Evolutionary conservation across 129 eudicot genomes (phyloP), one percentile per base, ranked within the genome.

Genomic region (Centaurea solstitialis): DNA sequence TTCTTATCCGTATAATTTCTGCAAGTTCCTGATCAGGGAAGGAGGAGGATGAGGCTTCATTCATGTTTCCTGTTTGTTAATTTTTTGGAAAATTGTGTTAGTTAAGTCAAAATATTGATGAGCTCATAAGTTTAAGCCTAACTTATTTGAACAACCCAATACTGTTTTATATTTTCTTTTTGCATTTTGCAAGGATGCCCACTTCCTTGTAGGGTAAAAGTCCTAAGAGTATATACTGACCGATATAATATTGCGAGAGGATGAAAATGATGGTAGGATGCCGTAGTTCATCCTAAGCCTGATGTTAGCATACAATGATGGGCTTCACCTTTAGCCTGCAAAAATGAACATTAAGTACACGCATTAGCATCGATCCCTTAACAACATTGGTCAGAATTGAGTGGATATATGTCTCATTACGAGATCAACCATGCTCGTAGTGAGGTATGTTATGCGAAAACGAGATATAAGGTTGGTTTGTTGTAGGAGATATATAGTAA

Each of bases 41-140:
- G 50, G 64, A 68, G 33, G 85, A 81, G 10, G 86, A 86, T 21
- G 85, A 79, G 53, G 82, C 75, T 74, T 82, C 76, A 35, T 66
- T 75, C 85, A 81, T 82, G 77, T 71, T 79, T 79, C 88, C 91
- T 87, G 83, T 57, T 17, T 15, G 28, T 80, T 20, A 3, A 21
- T 72, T 61, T 38, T 72, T 13, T 8, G 43, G 39, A 20, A 13
- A 61, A 59, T 26, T 38, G 33, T 24, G 83, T 72, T 72, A 66
- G 70, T 45, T 68, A 22, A 41, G 64, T 43, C 23, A 7, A 35
- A 23, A 77, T 43, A 64, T 40, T 6, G 28, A 47, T 20, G 24
- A 1, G 21, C 30, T 68, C 12, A 43, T 9, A 43, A 43, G 53
- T 43, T 10, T 43, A 13, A 43, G 17, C 53, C 11, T 43, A 33